Base-by-base conservation (phyloP, 768 basidiomycete species). In the Tricholoma matsutake region DNA sequence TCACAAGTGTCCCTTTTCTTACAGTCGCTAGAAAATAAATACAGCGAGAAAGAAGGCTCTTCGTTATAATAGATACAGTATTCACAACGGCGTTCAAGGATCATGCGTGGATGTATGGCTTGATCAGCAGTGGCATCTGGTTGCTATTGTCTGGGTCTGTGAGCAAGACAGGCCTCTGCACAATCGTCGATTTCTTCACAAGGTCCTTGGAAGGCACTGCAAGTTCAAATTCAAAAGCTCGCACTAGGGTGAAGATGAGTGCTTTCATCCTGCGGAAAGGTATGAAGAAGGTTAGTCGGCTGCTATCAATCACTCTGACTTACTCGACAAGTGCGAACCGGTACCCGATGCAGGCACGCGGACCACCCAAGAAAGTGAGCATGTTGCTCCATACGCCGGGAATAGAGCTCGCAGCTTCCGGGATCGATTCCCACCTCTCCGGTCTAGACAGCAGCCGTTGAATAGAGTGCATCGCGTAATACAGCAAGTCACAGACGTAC, bases 261-360 rank as follows among this genome's bases (percentile, higher is more conserved):
- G 73, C 75, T 59, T 79, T 79, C 66, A 68, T 71, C 60, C 75
- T 76, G 31, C 9, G 10, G 29, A 32, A n/a, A 18, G 29, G 13
- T 18, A 43, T 4, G 25, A 39, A 4, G 7, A 25, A 25, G 45
- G 22, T 49, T 25, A 49, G 2, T 49, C 28, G 4, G 4, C 47
- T 49, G 4, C 13, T 28, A 28, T 11, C 18, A 34, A 37, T 14
- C 22, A 25, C 3, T 25, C 3, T 20, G 28, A 22, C 81, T 60
- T 53, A 83, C 82, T 83, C 83, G 34, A 79, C 71, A 22, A 88
- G 69, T 11, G 88, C 77, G 68, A 89, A 89, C 4, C 83, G 80
- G 67, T 82, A 88, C 0, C 87, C 86, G 35, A 89, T 88, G 61
- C 88, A 90, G 0, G 85, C 79, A 20, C 79, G 78, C 8, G 85